These are phyloP conservation scores for Aspergillus cavernicola DNA, from an alignment of 495 filamentous ascomycete genomes.

Conservation along the genomic window DNA sequence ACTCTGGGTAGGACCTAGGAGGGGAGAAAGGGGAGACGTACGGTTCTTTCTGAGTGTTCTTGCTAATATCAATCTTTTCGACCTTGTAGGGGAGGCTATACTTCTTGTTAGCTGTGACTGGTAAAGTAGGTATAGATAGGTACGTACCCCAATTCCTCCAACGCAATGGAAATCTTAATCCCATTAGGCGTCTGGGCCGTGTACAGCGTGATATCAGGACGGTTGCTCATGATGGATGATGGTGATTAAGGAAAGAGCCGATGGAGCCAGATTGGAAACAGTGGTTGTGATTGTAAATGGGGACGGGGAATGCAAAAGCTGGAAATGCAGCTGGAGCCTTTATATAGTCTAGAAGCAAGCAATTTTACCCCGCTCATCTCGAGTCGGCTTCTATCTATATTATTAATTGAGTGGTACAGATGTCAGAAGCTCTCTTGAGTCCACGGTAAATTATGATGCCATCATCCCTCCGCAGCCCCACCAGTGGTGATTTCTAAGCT, in stretches of 20 bases:
- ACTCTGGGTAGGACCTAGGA: too few relatives aligned
- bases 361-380: slow-evolving; percentile 1
- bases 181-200: slow-evolving; percentile 53
- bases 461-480: slow-evolving; percentile 2
- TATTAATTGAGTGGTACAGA: slow-evolving; percentile 4
- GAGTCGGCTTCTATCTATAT: not conserved
- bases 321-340: slow-evolving; percentile 2
- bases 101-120: slow-evolving; percentile 7
- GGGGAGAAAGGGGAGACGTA: slow-evolving; percentile 29
- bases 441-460: slow-evolving; percentile 6
- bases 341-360: slow-evolving; percentile 2
- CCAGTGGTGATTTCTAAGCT: slow-evolving; percentile 18
- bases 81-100: slow-evolving; percentile 55
- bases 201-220: slow-evolving; percentile 47
- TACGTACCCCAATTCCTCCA: slow-evolving; percentile 75
- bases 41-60: slow-evolving; percentile 75
- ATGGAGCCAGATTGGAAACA: not conserved
- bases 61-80: slow-evolving; percentile 64
- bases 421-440: too few relatives aligned
- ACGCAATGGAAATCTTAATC: slow-evolving; percentile 76
- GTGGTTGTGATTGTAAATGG: not conserved
- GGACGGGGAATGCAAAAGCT: not conserved
- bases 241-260: not conserved
- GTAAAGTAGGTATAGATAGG: not conserved
- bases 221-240: slow-evolving; percentile 23